phyloP scores from a whole-genome alignment of 768 basidiomycete genomes.

The Phallus indusiatus region DNA sequence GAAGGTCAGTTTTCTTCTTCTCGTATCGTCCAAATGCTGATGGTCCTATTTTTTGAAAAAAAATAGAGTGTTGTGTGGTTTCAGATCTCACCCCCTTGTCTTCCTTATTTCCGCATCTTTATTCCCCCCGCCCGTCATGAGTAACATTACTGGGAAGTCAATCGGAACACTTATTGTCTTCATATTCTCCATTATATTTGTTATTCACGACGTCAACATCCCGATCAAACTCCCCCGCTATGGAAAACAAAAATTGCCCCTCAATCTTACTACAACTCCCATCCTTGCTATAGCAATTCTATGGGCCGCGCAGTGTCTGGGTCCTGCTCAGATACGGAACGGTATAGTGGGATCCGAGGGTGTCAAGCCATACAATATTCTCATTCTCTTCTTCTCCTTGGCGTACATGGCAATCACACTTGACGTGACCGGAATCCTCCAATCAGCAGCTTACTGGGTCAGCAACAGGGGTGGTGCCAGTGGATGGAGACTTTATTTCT shows the following conservation, averaged over 20 bases:
- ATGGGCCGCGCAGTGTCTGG: slow-evolving; percentile 49
- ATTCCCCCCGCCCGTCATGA: neutral
- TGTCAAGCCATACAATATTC: slow-evolving; percentile 84
- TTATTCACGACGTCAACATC: slow-evolving; percentile 38
- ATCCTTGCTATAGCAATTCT: slow-evolving; percentile 42
- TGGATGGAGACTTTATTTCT: slow-evolving; percentile 64
- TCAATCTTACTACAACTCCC: slow-evolving; percentile 47
- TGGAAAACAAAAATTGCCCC: slow-evolving; percentile 24
- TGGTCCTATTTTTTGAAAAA: neutral
- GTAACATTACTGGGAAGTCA: slow-evolving; percentile 27
- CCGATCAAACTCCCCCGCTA: slow-evolving; percentile 23
- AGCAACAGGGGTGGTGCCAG: slow-evolving; percentile 67
- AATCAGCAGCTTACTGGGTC: slow-evolving; percentile 84
- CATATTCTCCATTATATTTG: slow-evolving; percentile 42
- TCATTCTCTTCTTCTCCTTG: slow-evolving; percentile 85
- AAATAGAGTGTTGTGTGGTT: neutral
- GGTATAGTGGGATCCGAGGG: slow-evolving; percentile 77
- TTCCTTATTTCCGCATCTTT: neutral
- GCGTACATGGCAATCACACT: slow-evolving; percentile 89
- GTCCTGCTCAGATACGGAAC: slow-evolving; percentile 42
- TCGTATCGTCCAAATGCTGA: neutral
- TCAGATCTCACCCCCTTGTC: neutral
- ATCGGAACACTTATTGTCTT: slow-evolving; percentile 45
- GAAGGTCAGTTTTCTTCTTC: neutral
- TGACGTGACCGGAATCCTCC: slow-evolving; percentile 80